Base-by-base conservation (phyloP, 371 early-diverging fungal genomes). In the Coemansia sp. region DNA sequence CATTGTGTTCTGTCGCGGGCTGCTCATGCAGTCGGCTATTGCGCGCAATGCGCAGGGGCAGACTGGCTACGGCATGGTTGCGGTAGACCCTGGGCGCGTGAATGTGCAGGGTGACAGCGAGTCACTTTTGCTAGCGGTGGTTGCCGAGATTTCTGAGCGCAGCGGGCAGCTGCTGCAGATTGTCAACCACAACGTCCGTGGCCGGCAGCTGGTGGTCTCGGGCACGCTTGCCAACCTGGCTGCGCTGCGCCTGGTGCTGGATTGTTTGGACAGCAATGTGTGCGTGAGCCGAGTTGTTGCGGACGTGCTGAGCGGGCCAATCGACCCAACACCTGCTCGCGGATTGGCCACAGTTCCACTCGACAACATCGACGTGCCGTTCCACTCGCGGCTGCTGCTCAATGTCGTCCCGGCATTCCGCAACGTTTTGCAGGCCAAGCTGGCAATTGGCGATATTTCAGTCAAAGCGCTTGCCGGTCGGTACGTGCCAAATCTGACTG, bases 21-120 rank as follows among this genome's bases (percentile, higher is more conserved):
- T 94, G 92, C 93, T 94, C 31, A 97, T 97, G 97, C 97, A 97
- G 79, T 86, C 89, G 39, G 93, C 94, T 55, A 95, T 97, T 39
- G 82, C 88, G 61, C 90, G 95, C 61, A 94, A 94, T 71, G 71
- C 77, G 7, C 76, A 83, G 39, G 94, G 94, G 61, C 84, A 88
- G 26, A 26, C 26, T 26, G 26, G 26, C 26, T 26, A 26, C 26
- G 26, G 26, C 26, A 26, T 26, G 26, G 26, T 26, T 26, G 26
- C 26, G 26, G 26, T 26, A 26, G 26, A 26, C 26, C 26, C 26
- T 26, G 26, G 26, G 26, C 26, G 26, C 26, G 26, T 26, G 26
- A 26, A 26, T 26, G 26, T 26, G 26, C 26, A 26, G 4, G 89
- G 94, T 26, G 26, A 26, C 80, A 90, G 90, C 77, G 85, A 88